Evolutionary conservation across 225 moss, liverwort and hornwort species (phyloP).

Genomic region (Sphagnum contortum): DNA sequence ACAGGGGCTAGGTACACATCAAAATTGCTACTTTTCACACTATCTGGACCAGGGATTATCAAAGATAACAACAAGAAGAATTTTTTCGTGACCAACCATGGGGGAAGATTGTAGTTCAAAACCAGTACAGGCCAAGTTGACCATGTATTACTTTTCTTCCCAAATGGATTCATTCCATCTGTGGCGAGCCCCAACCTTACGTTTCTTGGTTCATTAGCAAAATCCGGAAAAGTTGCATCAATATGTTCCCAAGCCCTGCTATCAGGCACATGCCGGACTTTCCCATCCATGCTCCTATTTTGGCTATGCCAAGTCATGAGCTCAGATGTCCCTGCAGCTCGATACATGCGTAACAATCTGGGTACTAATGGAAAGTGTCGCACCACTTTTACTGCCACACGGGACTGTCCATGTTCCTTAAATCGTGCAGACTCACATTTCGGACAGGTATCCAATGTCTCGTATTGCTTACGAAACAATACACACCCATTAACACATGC

Average conservation of each 20-base stretch:
- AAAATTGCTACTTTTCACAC: conserved; percentile 1
- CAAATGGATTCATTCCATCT: conserved; percentile 4
- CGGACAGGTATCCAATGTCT: background rate
- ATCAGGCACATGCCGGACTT: too few species aligned
- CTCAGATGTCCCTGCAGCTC: background rate
- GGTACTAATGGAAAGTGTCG: background rate
- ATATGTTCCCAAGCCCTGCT: too few species aligned
- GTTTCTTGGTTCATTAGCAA: background rate
- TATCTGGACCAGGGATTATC: background rate
- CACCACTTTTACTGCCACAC: background rate
- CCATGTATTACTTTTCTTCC: too few species aligned
- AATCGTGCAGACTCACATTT: too few species aligned
- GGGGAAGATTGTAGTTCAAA: too few species aligned
- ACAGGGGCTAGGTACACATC: conserved; percentile 7
- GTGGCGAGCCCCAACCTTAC: background rate
- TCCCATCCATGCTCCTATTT: too few species aligned
- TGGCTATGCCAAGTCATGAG: background rate
- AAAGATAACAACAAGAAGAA: background rate
- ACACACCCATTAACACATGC: background rate
- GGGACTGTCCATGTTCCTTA: too few species aligned
- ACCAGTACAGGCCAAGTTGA: too few species aligned
- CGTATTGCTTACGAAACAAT: background rate
- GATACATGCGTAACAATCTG: background rate
- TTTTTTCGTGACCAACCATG: too few species aligned
- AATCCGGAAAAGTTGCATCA: too few species aligned